These are phyloP conservation scores for Chlorella sp. DNA, from an alignment of 139 green algal species.

Conservation along the genomic window DNA sequence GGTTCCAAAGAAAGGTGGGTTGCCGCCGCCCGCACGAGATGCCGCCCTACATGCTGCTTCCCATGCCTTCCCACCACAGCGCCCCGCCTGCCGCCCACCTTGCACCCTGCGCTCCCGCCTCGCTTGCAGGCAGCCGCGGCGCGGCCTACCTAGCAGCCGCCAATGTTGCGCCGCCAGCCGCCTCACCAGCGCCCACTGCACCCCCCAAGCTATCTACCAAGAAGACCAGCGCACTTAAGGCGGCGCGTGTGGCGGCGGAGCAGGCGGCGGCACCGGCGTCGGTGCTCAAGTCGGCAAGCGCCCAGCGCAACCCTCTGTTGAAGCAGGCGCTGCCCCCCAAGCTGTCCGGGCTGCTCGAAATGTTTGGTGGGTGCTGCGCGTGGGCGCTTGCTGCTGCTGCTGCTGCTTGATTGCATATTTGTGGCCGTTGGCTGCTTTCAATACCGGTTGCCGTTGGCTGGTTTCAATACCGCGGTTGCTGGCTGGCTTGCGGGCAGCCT, in stretches of 20 bases:
- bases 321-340: slow-evolving; percentile 33
- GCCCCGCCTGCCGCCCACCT: too few species aligned
- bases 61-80: not conserved
- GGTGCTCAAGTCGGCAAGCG: not conserved
- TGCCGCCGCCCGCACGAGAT: not conserved
- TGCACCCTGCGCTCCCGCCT: too few species aligned
- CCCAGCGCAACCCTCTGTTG: slow-evolving; percentile 17
- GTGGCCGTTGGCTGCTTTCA: not conserved
- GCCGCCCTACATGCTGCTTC: not conserved
- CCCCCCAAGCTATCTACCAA: slow-evolving; percentile 5
- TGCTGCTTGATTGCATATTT: not conserved
- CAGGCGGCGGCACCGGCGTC: not conserved
- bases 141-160: slow-evolving; percentile 29
- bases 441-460: not conserved
- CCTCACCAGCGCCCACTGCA: not conserved
- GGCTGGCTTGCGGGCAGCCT: not conserved
- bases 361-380: slow-evolving; percentile 37
- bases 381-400: too few species aligned
- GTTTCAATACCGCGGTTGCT: not conserved
- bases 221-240: not conserved
- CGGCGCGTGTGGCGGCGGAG: not conserved
- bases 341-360: slow-evolving; percentile 24
- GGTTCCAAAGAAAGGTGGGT: slow-evolving; percentile 23
- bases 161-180: not conserved
- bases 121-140: slow-evolving; percentile 26